phyloP scores from a whole-genome alignment of 2,329 filamentous ascomycete genomes.

The Talaromyces funiculosus region DNA sequence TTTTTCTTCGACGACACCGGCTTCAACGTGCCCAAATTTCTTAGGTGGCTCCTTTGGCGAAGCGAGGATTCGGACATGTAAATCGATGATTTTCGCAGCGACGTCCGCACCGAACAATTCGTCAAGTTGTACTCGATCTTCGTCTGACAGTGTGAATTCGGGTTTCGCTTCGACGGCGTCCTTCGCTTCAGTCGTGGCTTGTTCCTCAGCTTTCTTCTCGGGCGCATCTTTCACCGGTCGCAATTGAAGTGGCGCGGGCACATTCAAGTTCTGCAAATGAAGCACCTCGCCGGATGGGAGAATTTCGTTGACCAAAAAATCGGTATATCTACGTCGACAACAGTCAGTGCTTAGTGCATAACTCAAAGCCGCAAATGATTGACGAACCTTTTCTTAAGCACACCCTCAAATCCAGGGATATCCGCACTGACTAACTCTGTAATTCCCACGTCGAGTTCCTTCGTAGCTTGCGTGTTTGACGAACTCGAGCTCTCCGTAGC shows the following conservation, averaged over 20 bases:
- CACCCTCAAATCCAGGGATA: slow-evolving; percentile 56
- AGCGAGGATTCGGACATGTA: slow-evolving; percentile 51
- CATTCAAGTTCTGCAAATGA: slow-evolving; percentile 55
- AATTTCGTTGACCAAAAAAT: slow-evolving; percentile 91
- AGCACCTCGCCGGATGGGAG: slow-evolving; percentile 67
- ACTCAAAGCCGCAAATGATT: neutral
- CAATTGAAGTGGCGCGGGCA: slow-evolving; percentile 20
- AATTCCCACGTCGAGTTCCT: slow-evolving; percentile 54
- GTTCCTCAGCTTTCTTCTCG: neutral
- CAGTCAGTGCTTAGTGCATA: neutral
- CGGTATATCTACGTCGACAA: slow-evolving; percentile 60
- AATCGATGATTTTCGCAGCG: slow-evolving; percentile 47
- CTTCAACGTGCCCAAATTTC: slow-evolving; percentile 50
- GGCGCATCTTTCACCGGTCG: neutral
- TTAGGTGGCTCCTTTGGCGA: slow-evolving; percentile 52
- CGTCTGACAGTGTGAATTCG: slow-evolving; percentile 35
- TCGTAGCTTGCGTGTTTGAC: slow-evolving; percentile 15
- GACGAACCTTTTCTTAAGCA: slow-evolving; percentile 61
- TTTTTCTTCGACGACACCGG: slow-evolving; percentile 54
- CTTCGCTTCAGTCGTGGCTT: slow-evolving; percentile 8
- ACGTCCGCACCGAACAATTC: slow-evolving; percentile 49
- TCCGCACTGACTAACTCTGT: slow-evolving; percentile 55
- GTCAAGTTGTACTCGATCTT: slow-evolving; percentile 42
- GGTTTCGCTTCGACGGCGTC: slow-evolving; percentile 11
- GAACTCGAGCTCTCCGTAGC: slow-evolving; percentile 10